Evolutionary conservation across 2,329 filamentous ascomycete genomes (phyloP).

Genomic region (Clonostachys rosea): DNA sequence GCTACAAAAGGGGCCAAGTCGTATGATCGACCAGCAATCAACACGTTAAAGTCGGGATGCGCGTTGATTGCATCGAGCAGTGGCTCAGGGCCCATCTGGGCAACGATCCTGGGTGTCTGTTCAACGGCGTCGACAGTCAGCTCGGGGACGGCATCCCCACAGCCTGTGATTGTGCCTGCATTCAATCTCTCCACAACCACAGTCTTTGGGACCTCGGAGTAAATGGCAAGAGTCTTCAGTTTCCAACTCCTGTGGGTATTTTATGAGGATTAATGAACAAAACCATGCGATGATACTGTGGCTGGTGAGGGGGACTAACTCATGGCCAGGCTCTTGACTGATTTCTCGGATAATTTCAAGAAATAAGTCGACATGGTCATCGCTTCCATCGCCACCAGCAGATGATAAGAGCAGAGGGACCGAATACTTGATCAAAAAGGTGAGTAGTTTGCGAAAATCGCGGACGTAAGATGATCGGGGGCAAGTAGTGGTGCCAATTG

Average conservation of each 20-base stretch:
- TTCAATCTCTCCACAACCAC: constrained; percentile 17
- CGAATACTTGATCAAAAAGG: too few species aligned
- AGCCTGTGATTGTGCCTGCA: constrained; percentile 20
- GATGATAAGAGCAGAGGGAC: constrained; percentile 32
- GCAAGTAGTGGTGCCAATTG: constrained; percentile 30
- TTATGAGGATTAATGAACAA: neutral
- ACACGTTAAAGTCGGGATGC: constrained; percentile 32
- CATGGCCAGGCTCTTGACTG: constrained; percentile 11
- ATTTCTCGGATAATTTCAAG: constrained; percentile 29
- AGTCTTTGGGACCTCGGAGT: constrained; percentile 25
- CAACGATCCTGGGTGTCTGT: constrained; percentile 24
- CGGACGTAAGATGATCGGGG: constrained; percentile 30
- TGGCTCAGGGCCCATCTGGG: constrained; percentile 37
- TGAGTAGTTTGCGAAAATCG: constrained; percentile 26
- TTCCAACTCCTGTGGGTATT: constrained; percentile 1
- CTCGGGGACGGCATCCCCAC: constrained; percentile 30
- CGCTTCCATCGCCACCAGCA: constrained; percentile 37
- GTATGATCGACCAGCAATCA: constrained; percentile 35
- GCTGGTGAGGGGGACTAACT: neutral
- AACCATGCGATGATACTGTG: neutral
- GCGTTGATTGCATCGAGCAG: constrained; percentile 28
- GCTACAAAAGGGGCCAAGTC: constrained; percentile 27
- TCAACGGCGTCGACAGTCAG: constrained; percentile 29
- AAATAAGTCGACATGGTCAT: constrained; percentile 32
- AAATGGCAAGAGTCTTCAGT: constrained; percentile 26